Evolutionary conservation across 164 flowering plant genomes (phyloP), one percentile per base, ranked within the genome.

Genomic region (Piper longum): DNA sequence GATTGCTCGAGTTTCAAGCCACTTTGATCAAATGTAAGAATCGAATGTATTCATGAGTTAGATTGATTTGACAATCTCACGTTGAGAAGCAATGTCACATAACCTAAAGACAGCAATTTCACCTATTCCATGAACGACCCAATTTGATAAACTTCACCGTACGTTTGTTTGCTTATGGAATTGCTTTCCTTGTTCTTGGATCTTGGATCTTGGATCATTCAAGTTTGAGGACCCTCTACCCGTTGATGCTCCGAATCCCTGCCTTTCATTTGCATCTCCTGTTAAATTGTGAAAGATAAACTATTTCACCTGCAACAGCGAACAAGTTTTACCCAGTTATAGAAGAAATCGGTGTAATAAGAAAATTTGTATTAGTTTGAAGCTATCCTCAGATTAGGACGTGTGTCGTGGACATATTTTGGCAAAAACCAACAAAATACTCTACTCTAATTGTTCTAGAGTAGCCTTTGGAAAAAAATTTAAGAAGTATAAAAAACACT

Each of bases 401-500:
- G 52, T 48, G 14, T 48, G 52, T 48, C 52, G 52, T 48, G 14
- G 12, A 9, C 12, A 5, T 48, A 48, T 48, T 3, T 9, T 6
- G 7, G 52, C 52, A 48, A 48, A 44, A 48, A 48, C 52, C 52
- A 48, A 3, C 7, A 8, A 8, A 48, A 14, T 9, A 14, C 2
- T 2, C 0, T 2, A 48, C 14, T 48, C 14, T 48, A 48, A 9
- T 56, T 12, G 9, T 42, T 36, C 16, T 2, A 4, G 8, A 16
- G 5, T 56, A 36, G 40, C 59, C 19, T 57, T 57, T 18, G 58
- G 52, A 59, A 64, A 19, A 16, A 57, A 64, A 59, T 19, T 12
- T 18, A 36, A 16, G 4, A n/a, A 43, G 7, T 54, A 41, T 61
- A 62, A 63, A 44, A 59, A 63, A 66, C 71, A 67, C 60, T 68